These are phyloP conservation scores for Cyberlindnera euphorbiiphila DNA, from an alignment of 805 yeast genomes.

Conservation along the genomic window DNA sequence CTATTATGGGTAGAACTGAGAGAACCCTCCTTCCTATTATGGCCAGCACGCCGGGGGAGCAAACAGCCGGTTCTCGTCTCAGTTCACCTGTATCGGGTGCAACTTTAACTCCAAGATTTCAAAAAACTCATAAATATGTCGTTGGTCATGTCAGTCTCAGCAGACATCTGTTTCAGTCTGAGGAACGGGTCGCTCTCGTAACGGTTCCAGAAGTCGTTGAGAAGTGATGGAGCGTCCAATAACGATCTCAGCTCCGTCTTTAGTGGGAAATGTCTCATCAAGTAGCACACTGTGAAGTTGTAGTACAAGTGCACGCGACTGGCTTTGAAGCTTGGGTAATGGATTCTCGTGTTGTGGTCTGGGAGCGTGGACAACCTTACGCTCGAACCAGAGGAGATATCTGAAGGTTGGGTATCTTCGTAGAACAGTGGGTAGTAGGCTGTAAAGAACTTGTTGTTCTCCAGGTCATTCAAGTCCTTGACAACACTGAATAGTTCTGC, in stretches of 20 bases:
- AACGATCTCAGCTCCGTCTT: neutral
- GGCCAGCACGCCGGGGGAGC: neutral
- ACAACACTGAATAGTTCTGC: slow-evolving; percentile 4
- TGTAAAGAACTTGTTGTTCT: slow-evolving; percentile 19
- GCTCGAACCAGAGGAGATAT: slow-evolving; percentile 8
- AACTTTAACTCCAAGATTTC: neutral
- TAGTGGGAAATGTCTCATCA: slow-evolving; percentile 12
- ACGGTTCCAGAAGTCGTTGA: slow-evolving; percentile 17
- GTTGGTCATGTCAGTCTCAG: slow-evolving; percentile 11
- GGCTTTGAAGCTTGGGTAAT: slow-evolving; percentile 13
- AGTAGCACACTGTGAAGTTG: slow-evolving; percentile 15
- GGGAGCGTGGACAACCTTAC: too few species aligned
- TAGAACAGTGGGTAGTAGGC: slow-evolving; percentile 16
- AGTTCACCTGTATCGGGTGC: too few species aligned
- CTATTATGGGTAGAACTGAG: too few species aligned
- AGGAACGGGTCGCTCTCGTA: slow-evolving; percentile 10
- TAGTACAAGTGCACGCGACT: slow-evolving; percentile 21
- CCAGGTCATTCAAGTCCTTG: slow-evolving; percentile 18
- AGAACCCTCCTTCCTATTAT: too few species aligned
- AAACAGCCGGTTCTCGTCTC: too few species aligned
- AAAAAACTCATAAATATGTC: slow-evolving; percentile 24
- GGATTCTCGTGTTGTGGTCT: slow-evolving; percentile 1
- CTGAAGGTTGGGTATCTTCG: slow-evolving; percentile 6
- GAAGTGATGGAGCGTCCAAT: slow-evolving; percentile 4
- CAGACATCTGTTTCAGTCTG: slow-evolving; percentile 10